These are phyloP conservation scores for Bombardia bombarda DNA, from an alignment of 495 filamentous ascomycete genomes.

Conservation along the genomic window DNA sequence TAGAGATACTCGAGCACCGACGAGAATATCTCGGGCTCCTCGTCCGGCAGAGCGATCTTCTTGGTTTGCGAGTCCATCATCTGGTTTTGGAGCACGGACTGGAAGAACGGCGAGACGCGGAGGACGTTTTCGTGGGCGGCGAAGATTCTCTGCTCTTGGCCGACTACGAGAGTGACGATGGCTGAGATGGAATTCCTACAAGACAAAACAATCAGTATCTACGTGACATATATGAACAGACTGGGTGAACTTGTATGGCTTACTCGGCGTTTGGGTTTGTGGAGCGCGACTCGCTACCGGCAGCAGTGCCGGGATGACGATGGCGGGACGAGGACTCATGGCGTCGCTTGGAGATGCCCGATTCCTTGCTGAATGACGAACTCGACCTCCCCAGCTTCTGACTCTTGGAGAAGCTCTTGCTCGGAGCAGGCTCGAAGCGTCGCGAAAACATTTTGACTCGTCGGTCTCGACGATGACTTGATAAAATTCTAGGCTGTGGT, in stretches of 20 bases:
- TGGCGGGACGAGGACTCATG: slow-evolving; percentile 23
- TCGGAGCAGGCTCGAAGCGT: slow-evolving; percentile 28
- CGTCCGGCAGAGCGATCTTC: slow-evolving; percentile 71
- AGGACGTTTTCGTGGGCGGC: slow-evolving; percentile 86
- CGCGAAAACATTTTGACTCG: slow-evolving; percentile 32
- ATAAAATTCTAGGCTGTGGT: not conserved
- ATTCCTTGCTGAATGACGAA: slow-evolving; percentile 38
- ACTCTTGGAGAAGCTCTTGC: slow-evolving; percentile 39
- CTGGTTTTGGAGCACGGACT: slow-evolving; percentile 48
- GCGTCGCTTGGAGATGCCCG: slow-evolving; percentile 37
- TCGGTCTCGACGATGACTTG: not conserved
- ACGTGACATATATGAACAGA: not conserved
- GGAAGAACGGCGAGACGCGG: slow-evolving; percentile 68
- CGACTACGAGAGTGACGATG: slow-evolving; percentile 74
- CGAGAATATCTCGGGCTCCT: slow-evolving; percentile 85
- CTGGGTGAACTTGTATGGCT: slow-evolving; percentile 15
- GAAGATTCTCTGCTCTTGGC: slow-evolving; percentile 73
- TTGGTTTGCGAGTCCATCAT: slow-evolving; percentile 58
- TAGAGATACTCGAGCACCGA: slow-evolving; percentile 88
- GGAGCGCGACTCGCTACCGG: slow-evolving; percentile 18
- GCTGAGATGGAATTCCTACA: slow-evolving; percentile 54
- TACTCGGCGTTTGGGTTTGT: slow-evolving; percentile 16
- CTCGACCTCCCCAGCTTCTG: slow-evolving; percentile 30
- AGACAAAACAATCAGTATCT: slow-evolving; percentile 6
- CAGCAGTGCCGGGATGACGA: slow-evolving; percentile 32